Evolutionary conservation across 1,284 basidiomycete genomes (phyloP), one percentile per base, ranked within the genome.

Genomic region (Puccinia brachypodii): DNA sequence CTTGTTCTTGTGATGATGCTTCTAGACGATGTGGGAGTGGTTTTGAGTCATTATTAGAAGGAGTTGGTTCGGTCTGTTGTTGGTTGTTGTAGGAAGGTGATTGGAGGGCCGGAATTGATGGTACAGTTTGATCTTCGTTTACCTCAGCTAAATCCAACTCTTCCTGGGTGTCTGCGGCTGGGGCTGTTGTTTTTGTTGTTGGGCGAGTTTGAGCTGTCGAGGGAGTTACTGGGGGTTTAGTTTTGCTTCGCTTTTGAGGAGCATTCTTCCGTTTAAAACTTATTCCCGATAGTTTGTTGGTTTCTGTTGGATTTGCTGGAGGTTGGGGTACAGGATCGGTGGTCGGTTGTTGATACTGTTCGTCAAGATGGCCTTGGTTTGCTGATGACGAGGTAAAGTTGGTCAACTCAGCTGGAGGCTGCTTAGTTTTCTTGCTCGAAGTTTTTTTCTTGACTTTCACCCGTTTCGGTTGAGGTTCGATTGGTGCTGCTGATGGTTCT

Each of bases 241-340:
- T 40, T 62, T 76, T 56, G 44, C 28, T 62, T 44, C 42, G 31
- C 31, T 74, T 74, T 58, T 47, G 42, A 36, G 42, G 14, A 3
- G 2, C 50, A n/a, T 76, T 60, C 44, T 76, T 76, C 25, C 53
- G 53, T 64, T 76, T 76, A 38, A 76, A 76, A 33, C 13, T 62
- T 8, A 76, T 16, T 14, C 42, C 44, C 13, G 74, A 42, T 4
- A 76, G 44, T 62, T 13, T 3, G 19, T 62, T 76, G 3, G 53
- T 13, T 58, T 74, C 33, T n/a, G 28, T n/a, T 16, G n/a, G 25
- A 38, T 42, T 62, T 3, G 19, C 47, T 47, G 42, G 42, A 22
- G 69, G 31, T 25, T 13, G 28, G 28, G 38, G 11, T 2, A 36
- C 42, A 19, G 69, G 31, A 47, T 72, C 69, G 1, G 69, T 6